Evolutionary conservation across 202 grass and related monocot species (phyloP).

Genomic region (Bolboschoenoplectus hybrid): DNA sequence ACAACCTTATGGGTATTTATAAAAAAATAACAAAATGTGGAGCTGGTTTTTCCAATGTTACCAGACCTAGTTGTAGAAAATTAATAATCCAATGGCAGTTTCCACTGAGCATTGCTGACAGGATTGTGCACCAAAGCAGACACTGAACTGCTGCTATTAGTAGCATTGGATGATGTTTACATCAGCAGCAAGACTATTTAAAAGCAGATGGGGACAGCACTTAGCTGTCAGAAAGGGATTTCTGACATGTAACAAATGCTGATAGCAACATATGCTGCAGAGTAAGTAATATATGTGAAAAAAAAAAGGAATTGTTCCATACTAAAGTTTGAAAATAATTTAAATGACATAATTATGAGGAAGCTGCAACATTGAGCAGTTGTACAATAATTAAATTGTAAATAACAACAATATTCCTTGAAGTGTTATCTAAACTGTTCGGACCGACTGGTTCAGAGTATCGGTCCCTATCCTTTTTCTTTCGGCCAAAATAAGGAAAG

Average conservation of each 20-base stretch:
- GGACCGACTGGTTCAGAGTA: neutral
- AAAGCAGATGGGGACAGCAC: neutral
- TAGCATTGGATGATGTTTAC: neutral
- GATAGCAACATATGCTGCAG: neutral
- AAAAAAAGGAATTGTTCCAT: neutral
- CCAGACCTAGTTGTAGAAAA: conserved; percentile 3
- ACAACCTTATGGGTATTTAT: neutral
- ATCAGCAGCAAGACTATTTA: conserved; percentile 16
- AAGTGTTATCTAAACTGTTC: neutral
- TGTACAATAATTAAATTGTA: neutral
- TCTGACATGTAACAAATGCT: neutral
- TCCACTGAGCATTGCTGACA: neutral
- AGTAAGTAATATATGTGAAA: neutral
- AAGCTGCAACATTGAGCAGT: neutral
- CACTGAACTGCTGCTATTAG: neutral
- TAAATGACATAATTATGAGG: neutral
- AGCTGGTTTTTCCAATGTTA: conserved; percentile 5
- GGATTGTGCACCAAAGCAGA: neutral
- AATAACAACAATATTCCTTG: neutral
- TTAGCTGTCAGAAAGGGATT: conserved; percentile 18
- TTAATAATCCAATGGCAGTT: neutral
- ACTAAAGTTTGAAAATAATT: neutral
- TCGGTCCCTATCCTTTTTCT: neutral
- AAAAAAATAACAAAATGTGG: neutral
- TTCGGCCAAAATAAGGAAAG: neutral